A percentile compares a stretch with the other conserved stretches of the same genome.
phyloP scores from a whole-genome alignment of 345 rosid genomes.

The Gossypium longicalyx region DNA sequence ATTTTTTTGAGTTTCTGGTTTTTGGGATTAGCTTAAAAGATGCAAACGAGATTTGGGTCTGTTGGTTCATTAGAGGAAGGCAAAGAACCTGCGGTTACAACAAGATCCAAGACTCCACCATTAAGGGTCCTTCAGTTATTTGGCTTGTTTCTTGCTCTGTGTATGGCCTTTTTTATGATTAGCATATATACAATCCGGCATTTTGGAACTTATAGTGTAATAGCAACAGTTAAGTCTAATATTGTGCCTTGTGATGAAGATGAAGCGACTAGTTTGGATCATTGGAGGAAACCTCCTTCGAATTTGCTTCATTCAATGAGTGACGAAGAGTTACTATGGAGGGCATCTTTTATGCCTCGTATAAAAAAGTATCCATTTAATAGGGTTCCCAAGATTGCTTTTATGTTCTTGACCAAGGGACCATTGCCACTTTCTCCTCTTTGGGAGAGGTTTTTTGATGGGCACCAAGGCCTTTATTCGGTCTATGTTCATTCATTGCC shows the following conservation, averaged over 20 bases:
- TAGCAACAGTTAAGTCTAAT: conserved; percentile 38
- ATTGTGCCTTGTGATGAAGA: conserved; percentile 51
- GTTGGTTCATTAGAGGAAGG: conserved; percentile 54
- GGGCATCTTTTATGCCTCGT: conserved; percentile 68
- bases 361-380: conserved; percentile 61
- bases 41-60: conserved; percentile 52
- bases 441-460: conserved; percentile 91
- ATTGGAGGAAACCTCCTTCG: conserved; percentile 60
- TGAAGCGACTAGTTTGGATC: conserved; percentile 28
- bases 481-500: conserved; percentile 83
- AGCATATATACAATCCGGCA: conserved; percentile 64
- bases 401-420: conserved; percentile 94
- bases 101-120: conserved; percentile 48
- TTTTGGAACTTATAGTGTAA: conserved; percentile 51
- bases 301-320: conserved; percentile 64
- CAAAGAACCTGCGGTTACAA: conserved; percentile 40
- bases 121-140: conserved; percentile 48
- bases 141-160: conserved; percentile 45
- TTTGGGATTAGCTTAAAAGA: conserved; percentile 21
- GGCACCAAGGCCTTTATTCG: conserved; percentile 66
- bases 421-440: conserved; percentile 82
- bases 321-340: conserved; percentile 79
- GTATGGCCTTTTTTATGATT: conserved; percentile 53
- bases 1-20: neutral
- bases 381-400: conserved; percentile 81